Percentiles rank a stretch among this genome's conserved stretches.
These are phyloP conservation scores for Cryptomeria japonica DNA, from an alignment of 75 land plant genomes.

Conservation along the genomic window DNA sequence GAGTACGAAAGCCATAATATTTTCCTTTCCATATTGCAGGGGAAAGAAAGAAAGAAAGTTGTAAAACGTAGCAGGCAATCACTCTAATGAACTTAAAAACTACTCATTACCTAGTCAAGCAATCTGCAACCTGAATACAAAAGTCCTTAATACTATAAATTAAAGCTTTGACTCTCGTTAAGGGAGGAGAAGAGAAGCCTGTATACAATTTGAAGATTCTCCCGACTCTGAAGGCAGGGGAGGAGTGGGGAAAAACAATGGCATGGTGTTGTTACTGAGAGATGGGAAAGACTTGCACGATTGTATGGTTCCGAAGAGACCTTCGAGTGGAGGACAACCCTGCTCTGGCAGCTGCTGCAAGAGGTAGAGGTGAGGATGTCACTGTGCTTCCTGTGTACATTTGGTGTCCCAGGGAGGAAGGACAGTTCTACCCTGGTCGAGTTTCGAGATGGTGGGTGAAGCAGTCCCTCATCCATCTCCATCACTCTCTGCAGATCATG, in stretches of 20 bases:
- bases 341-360: constrained; percentile 69
- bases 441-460: constrained; percentile 94
- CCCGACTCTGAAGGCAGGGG: neutral
- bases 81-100: too few relatives aligned
- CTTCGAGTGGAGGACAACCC: constrained; percentile 90
- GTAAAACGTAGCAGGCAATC: too few relatives aligned
- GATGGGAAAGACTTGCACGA: constrained; percentile 24
- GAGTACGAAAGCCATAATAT: too few relatives aligned
- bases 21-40: too few relatives aligned
- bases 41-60: too few relatives aligned
- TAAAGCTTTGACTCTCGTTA: too few relatives aligned
- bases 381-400: constrained; percentile 69
- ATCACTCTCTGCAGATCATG: constrained; percentile 55
- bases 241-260: neutral
- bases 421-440: constrained; percentile 80
- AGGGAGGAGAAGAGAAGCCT: too few relatives aligned
- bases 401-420: constrained; percentile 87
- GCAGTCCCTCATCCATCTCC: constrained; percentile 69
- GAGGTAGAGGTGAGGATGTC: constrained; percentile 38
- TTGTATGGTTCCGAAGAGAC: constrained; percentile 92
- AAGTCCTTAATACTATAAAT: too few relatives aligned
- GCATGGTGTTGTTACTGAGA: neutral
- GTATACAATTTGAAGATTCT: too few relatives aligned
- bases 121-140: too few relatives aligned
- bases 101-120: too few relatives aligned